Conservation (phyloP, 352 stramenopile genomes). For the Pythium sukuiense region DNA sequence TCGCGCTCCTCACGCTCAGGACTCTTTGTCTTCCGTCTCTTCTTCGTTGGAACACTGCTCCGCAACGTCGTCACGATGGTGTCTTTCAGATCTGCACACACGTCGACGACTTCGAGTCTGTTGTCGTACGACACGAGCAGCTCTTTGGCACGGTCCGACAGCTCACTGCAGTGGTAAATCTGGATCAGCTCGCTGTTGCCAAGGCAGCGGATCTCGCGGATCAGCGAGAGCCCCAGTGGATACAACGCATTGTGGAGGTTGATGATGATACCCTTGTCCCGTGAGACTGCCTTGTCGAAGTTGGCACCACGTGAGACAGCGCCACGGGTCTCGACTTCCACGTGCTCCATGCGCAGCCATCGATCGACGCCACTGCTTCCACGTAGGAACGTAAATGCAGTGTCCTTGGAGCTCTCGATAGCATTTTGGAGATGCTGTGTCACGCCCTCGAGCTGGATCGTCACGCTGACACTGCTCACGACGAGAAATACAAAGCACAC, state of each 20-base stretch:
- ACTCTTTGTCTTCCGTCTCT: too few species aligned
- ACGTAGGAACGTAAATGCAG: too few species aligned
- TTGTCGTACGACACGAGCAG: slow-evolving; percentile 45
- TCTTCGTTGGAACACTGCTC: too few species aligned
- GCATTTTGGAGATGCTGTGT: too few species aligned
- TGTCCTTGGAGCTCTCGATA: too few species aligned
- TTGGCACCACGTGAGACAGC: background rate
- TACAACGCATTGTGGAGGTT: slow-evolving; percentile 46
- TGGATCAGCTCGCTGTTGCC: slow-evolving; percentile 45
- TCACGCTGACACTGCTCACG: too few species aligned
- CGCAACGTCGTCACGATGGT: too few species aligned
- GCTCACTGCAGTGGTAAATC: slow-evolving; percentile 47
- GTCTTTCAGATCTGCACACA: slow-evolving; percentile 44
- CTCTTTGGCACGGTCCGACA: slow-evolving; percentile 36
- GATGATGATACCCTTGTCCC: slow-evolving; percentile 39
- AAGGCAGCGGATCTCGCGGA: slow-evolving; percentile 49
- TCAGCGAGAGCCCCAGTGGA: slow-evolving; percentile 56
- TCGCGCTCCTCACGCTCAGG: slow-evolving; percentile 18
- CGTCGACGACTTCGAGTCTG: slow-evolving; percentile 58
- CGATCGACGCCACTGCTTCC: too few species aligned
- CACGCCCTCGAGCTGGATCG: too few species aligned
- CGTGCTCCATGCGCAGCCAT: too few species aligned
- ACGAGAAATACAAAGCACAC: too few species aligned
- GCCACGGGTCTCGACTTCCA: too few species aligned
- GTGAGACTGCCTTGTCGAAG: slow-evolving; percentile 30